Evolutionary conservation across 164 flowering plant genomes (phyloP), one percentile per base, ranked within the genome.

Genomic region (Annona cherimola): DNA sequence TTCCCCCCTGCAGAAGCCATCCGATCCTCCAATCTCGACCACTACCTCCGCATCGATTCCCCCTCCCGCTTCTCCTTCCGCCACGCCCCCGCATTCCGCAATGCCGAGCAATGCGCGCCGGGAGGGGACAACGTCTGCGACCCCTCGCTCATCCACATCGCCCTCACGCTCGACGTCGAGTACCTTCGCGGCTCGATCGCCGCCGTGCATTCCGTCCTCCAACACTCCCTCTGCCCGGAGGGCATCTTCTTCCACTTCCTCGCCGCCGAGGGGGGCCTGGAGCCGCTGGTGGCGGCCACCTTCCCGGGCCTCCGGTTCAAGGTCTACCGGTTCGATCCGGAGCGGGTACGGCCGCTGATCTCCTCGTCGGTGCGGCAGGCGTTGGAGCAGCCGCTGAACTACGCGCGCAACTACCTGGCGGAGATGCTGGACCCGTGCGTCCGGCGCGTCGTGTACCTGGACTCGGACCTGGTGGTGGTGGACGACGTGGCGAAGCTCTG

Each of bases 1-100:
- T 81, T 82, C 45, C 88, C 85, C 0, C 87, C 89, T 0, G 89
- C 85, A 3, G 87, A 83, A 71, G 88, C 86, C 45, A 83, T 83
- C 57, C 77, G 89, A 71, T 88, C 93, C 40, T 79, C 88, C 8
- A 78, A 82, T 35, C 46, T 77, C 16, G 86, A 81, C 71, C 69
- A 59, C 1, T 71, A 75, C 40, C 79, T 74, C 65, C 73, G 83
- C 1, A n/a, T 69, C 5, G 35, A 57, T 42, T 57, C 54, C 18
- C 59, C 35, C 61, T 43, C 61, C 43, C 72, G 70, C 2, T 77
- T 77, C 18, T 61, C 77, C 2, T 79, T 76, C 71, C 59, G 77
- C 14, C 68, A 62, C 50, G 68, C 83, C 11, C 61, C 75, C 1
- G 40, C 77, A 50, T 81, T 81, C 55, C 73, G 66, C 71, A 78